These are phyloP conservation scores for Taiozyma sp. DNA, from an alignment of 1,139 yeast genomes.

Conservation along the genomic window DNA sequence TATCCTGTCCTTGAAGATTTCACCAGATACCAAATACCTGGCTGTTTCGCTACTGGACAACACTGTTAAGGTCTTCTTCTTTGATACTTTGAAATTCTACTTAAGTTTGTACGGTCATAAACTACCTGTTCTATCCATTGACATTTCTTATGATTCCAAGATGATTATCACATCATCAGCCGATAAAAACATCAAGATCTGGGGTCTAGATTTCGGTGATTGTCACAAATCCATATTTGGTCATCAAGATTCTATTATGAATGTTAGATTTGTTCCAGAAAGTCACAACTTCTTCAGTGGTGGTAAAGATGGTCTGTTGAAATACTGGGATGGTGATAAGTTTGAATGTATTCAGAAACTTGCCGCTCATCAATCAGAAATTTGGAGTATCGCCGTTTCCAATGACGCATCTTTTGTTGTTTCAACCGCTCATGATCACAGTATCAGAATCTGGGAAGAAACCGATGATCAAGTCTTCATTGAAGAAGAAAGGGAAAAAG, in stretches of 20 bases:
- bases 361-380: conserved; percentile 87
- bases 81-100: conserved; percentile 82
- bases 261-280: conserved; percentile 76
- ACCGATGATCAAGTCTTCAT: conserved; percentile 91
- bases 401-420: conserved; percentile 68
- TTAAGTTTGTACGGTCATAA: conserved; percentile 93
- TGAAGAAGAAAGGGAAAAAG: conserved; percentile 95
- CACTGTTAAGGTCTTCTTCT: conserved; percentile 88
- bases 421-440: conserved; percentile 91
- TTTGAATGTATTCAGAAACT: conserved; percentile 89
- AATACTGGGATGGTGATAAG: conserved; percentile 98
- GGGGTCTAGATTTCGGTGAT: conserved; percentile 99
- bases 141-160: conserved; percentile 84
- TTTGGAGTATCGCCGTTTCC: conserved; percentile 85
- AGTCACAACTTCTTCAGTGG: conserved; percentile 87
- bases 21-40: conserved; percentile 72
- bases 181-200: conserved; percentile 91
- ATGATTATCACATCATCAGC: conserved; percentile 90
- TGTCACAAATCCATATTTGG: conserved; percentile 96
- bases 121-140: conserved; percentile 86
- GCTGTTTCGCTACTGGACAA: conserved; percentile 88
- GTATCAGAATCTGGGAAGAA: conserved; percentile 86
- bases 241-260: conserved; percentile 93
- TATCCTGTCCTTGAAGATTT: conserved; percentile 72
- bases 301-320: conserved; percentile 83